Base-by-base conservation (phyloP, 768 basidiomycete genomes). In the Phallus indusiatus region DNA sequence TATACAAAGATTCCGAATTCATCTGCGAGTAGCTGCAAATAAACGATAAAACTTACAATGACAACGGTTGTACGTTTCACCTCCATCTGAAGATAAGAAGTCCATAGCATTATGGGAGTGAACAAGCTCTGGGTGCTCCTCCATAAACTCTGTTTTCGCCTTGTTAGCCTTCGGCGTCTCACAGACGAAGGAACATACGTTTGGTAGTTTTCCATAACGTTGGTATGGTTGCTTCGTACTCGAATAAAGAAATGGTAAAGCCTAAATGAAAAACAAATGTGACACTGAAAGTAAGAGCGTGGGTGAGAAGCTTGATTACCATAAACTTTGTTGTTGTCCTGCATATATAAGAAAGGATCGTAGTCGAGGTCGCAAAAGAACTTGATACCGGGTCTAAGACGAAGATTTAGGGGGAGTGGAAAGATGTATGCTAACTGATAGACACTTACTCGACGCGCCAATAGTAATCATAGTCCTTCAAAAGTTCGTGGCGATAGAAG, bases 321-420 rank as follows among this genome's bases (percentile, higher is more conserved):
- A 65, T 96, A 96, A 50, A 87, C 81, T 72, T 90, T 91, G 42
- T 88, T 81, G 61, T 87, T 75, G 53, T 84, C 81, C 65, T 86
- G 75, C 89, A 94, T 91, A 57, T 82, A 76, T 49, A 84, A 69
- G 77, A 94, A 94, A 0, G 92, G 90, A 64, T 92, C 89, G 60
- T 82, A 82, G 68, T 81, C 74, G 50, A 90, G 62, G 63, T 94
- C 86, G 65, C 92, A 94, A 72, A 86, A 93, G 68, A 82, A 84
- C 67, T 85, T 83, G 57, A 94, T 82, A 59, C 79, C 79, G 6
- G 93, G 91, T 64, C 86, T 88, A 56, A 42, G 62, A 7, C 50
- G 18, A 22, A 42, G 28, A 7, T 28, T 28, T 28, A 28, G 28
- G 7, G 2, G 2, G 7, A 28, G 28, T 28, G 28, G 28, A 28